These are phyloP conservation scores for Martiniozyma abietophila DNA, from an alignment of 805 yeast genomes.

Conservation along the genomic window DNA sequence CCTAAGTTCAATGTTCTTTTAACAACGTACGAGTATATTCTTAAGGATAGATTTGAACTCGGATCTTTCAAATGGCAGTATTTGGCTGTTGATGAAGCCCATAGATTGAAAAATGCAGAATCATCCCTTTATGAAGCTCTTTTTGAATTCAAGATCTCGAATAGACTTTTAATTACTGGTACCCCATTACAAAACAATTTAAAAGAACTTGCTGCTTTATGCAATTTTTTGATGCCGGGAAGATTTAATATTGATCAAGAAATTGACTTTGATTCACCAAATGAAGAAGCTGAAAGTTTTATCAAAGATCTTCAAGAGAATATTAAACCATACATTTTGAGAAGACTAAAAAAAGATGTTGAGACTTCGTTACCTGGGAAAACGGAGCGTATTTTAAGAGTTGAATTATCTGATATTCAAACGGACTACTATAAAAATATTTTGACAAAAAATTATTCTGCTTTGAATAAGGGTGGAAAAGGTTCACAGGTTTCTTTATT, in stretches of 20 bases:
- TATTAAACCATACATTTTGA: conserved; percentile 83
- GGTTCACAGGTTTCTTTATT: conserved; percentile 78
- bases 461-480: conserved; percentile 75
- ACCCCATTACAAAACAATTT: conserved; percentile 96
- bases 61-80: conserved; percentile 91
- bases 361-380: conserved; percentile 95
- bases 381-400: conserved; percentile 90
- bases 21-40: conserved; percentile 93
- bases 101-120: conserved; percentile 88
- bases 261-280: conserved; percentile 87
- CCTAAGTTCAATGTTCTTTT: conserved; percentile 85
- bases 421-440: conserved; percentile 93
- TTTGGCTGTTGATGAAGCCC: conserved; percentile 98
- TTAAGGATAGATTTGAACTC: conserved; percentile 76
- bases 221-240: conserved; percentile 95
- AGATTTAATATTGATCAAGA: conserved; percentile 83
- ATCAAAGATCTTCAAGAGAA: conserved; percentile 77
- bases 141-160: conserved; percentile 69
- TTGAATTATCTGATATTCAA: conserved; percentile 89
- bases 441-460: conserved; percentile 83
- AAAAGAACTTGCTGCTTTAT: conserved; percentile 89
- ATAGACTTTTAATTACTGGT: conserved; percentile 89
- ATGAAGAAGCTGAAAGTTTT: conserved; percentile 78
- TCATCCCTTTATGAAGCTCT: conserved; percentile 87
- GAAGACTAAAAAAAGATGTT: conserved; percentile 94